These are phyloP conservation scores for Ceratocystis lukuohia DNA, from an alignment of 2,329 filamentous ascomycete genomes.

Conservation along the genomic window DNA sequence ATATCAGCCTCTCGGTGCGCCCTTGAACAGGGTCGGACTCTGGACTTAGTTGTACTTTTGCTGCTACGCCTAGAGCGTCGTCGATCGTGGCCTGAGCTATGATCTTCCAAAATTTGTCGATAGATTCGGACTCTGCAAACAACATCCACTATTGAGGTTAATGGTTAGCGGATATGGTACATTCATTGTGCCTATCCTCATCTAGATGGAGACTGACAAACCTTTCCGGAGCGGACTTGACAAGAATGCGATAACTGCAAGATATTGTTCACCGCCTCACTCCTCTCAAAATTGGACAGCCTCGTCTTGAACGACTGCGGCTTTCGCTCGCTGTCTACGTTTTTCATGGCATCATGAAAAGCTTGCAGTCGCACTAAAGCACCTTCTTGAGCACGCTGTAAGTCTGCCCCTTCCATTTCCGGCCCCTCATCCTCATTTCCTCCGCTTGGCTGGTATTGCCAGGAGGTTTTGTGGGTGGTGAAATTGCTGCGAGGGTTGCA, in stretches of 20 bases:
- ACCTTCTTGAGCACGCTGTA: slow-evolving; percentile 37
- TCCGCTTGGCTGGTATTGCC: slow-evolving; percentile 28
- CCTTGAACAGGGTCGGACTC: slow-evolving; percentile 31
- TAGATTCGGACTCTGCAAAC: slow-evolving; percentile 41
- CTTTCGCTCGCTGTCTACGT: slow-evolving; percentile 30
- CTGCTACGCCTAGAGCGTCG: slow-evolving; percentile 55
- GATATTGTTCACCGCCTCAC: slow-evolving; percentile 41
- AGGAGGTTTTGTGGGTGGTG: slow-evolving; percentile 26
- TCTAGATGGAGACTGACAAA: slow-evolving; percentile 23
- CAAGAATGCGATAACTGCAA: slow-evolving; percentile 45
- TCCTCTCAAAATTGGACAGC: slow-evolving; percentile 38
- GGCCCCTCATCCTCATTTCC: slow-evolving; percentile 39
- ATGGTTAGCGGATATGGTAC: background rate
- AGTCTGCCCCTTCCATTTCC: slow-evolving; percentile 33
- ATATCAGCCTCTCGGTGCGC: slow-evolving; percentile 46
- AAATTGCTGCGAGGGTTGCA: slow-evolving; percentile 45
- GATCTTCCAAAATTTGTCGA: slow-evolving; percentile 51
- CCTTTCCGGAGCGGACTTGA: slow-evolving; percentile 53
- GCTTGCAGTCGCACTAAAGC: slow-evolving; percentile 39
- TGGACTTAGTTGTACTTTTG: slow-evolving; percentile 53
- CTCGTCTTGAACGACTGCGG: slow-evolving; percentile 29
- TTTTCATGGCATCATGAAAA: slow-evolving; percentile 35
- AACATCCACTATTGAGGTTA: slow-evolving; percentile 53
- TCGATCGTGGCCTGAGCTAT: slow-evolving; percentile 54
- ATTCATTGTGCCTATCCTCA: background rate